Base-by-base conservation (phyloP, 2,329 filamentous ascomycete species). In the Alternaria gansuensis region DNA sequence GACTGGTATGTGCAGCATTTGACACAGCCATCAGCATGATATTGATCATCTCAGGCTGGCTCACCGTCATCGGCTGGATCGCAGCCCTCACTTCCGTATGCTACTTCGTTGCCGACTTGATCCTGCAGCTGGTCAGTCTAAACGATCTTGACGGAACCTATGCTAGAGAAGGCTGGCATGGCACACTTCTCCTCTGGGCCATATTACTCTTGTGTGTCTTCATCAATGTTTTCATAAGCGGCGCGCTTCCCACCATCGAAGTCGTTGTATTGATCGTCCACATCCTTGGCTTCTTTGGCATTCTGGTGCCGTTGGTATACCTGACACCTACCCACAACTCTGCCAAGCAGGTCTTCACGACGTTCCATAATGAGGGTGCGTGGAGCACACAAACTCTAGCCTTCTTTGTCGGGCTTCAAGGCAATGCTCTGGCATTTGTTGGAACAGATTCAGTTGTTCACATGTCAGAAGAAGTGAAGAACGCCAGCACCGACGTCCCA, bases 261-360 rank as follows among this genome's bases (percentile, higher is more conserved):
- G 80, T 81, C 1, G 62, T 82, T 13, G 76, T 83, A 23, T 70
- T 84, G 7, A 76, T 83, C 26, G 65, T 85, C 4, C 83, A 85
- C 56, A 73, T 85, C n/a, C 67, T 82, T 13, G 83, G 83, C 4
- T 82, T 85, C 66, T 82, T 85, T 56, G 83, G 79, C 0, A 81
- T 84, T 54, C 69, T 85, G 10, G 80, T 84, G 24, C 72, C 75
- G 0, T 17, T 77, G 46, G 71, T 75, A 2, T 77, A 77, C 40
- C 55, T 77, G 23, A 69, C 74, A 1, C 77, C 81, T 1, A 74
- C 75, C 8, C 76, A 78, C 39, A 75, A 77, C 17, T 73, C 80
- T 0, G 67, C 76, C 13, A 70, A 71, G 41, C 62, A 69, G 1
- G 75, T 84, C 0, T 83, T 85, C 57, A 79, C 79, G 3, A 70